Conservation (phyloP, 495 filamentous ascomycete genomes). For the Talaromyces stipitatus region DNA sequence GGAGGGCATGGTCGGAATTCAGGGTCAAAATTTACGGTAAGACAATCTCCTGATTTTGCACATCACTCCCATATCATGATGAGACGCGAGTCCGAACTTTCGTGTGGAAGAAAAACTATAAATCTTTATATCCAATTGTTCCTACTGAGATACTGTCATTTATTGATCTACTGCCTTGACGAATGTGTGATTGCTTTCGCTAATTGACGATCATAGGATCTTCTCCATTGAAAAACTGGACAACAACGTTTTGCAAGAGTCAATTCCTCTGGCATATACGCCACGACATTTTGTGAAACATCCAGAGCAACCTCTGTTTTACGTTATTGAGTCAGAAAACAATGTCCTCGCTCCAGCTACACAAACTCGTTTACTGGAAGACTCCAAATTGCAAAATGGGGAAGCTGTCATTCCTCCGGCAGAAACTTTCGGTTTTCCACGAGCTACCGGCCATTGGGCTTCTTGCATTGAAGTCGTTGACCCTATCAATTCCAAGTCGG, state of each 20-base stretch:
- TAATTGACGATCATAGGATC: conserved; percentile 48
- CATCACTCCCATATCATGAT: conserved; percentile 49
- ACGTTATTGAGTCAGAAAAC: conserved; percentile 88
- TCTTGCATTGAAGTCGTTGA: conserved; percentile 90
- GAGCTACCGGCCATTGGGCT: conserved; percentile 80
- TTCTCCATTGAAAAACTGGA: conserved; percentile 83
- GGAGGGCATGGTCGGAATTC: conserved; percentile 94
- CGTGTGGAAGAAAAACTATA: conserved; percentile 46
- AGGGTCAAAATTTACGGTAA: conserved; percentile 81
- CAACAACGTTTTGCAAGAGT: conserved; percentile 81
- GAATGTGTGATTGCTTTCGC: conserved; percentile 6
- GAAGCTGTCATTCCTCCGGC: conserved; percentile 63
- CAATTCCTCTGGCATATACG: conserved; percentile 82
- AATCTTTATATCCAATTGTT: conserved; percentile 61
- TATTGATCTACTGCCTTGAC: background rate
- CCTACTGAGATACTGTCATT: conserved; percentile 50
- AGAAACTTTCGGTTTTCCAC: conserved; percentile 84
- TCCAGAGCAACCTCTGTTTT: conserved; percentile 82
- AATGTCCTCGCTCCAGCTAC: conserved; percentile 76
- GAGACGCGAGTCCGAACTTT: conserved; percentile 46
- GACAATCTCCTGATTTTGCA: conserved; percentile 25
- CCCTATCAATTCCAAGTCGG: conserved; percentile 62
- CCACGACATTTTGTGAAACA: conserved; percentile 82
- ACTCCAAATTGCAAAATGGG: conserved; percentile 57
- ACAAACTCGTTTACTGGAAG: conserved; percentile 57